Base-by-base conservation (phyloP, 2,329 filamentous ascomycete genomes). In the Thermothelomyces thermophilus region DNA sequence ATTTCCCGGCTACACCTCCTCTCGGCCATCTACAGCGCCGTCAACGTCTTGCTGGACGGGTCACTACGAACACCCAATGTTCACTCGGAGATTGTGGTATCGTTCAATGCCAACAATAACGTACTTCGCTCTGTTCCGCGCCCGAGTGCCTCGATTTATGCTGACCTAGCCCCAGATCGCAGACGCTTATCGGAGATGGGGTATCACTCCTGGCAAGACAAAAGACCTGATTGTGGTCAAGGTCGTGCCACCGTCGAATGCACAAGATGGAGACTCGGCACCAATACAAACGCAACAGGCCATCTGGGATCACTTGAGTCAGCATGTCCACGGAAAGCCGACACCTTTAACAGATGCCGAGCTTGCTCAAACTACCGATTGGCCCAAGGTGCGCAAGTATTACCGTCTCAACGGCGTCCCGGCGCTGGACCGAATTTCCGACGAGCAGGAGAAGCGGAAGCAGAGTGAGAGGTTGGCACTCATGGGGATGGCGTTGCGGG, bases 131-230 rank as follows among this genome's bases (percentile, higher is more conserved):
- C 9, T 10, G 41, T 52, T 41, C 30, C 13, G 1, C 24, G n/a
- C 16, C 14, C 10, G 4, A 31, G 56, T 13, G 10, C 16, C 10
- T 34, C 33, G 13, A n/a, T 6, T 16, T 19, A 11, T n/a, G 22
- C 47, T 50, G n/a, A 49, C 33, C 1, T 16, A 7, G 16, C 10
- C 19, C 16, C 42, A 94, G 89, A 97, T 98, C 62, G 80, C 89
- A 45, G 90, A 96, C 60, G 84, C 90, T 0, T 97, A 97, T 68
- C 84, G 88, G 28, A 84, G 85, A 47, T 95, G 93, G 63, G 93
- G 93, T 41, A 83, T 97, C 51, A 73, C 79, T 0, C 80, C 87
- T 11, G 70, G 74, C 14, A 58, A 55, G 10, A 93, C 86, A 2
- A 83, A 76, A 39, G 69, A 83, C 58, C 68, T 98, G n/a, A 71